Conservation (phyloP, 2,329 filamentous ascomycete species). For the Aspergillus costaricaensis region DNA sequence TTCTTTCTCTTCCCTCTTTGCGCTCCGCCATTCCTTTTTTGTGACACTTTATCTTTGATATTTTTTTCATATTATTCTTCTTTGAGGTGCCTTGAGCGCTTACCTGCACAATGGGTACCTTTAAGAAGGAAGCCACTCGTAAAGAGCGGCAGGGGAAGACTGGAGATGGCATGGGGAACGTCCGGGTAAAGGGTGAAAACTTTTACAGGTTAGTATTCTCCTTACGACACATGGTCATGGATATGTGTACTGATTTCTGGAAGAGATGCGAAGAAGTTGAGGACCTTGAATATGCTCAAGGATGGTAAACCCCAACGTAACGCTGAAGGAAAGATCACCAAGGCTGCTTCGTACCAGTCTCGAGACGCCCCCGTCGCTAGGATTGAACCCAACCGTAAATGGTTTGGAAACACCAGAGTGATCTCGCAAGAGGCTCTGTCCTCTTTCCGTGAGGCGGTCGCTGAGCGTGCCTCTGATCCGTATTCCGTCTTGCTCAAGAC, state of each 20-base stretch:
- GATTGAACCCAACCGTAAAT: constrained; percentile 94
- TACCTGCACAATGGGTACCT: constrained; percentile 70
- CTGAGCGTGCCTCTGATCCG: constrained; percentile 84
- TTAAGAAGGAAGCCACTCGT: constrained; percentile 86
- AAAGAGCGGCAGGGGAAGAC: constrained; percentile 82
- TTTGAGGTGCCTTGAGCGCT: constrained; percentile 20
- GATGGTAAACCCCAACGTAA: constrained; percentile 82
- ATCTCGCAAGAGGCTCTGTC: constrained; percentile 87
- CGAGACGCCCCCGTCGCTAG: constrained; percentile 78
- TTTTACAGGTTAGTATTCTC: constrained; percentile 76
- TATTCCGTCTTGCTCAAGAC: constrained; percentile 94
- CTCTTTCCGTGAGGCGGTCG: constrained; percentile 88
- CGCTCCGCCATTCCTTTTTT: constrained; percentile 33
- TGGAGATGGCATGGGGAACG: constrained; percentile 85
- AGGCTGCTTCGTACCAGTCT: constrained; percentile 82
- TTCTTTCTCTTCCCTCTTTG: constrained; percentile 33
- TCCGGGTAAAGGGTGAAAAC: constrained; percentile 94
- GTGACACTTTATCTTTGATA: constrained; percentile 31
- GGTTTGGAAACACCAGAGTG: constrained; percentile 92
- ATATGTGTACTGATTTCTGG: constrained; percentile 16
- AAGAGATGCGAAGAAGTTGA: constrained; percentile 79
- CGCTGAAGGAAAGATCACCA: constrained; percentile 77
- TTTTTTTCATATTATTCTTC: constrained; percentile 29
- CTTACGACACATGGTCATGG: background rate
- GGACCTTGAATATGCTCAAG: constrained; percentile 86